These are phyloP conservation scores for Bolboschoenoplectus hybrid DNA, from an alignment of 202 grass and related monocot genomes.

Conservation along the genomic window DNA sequence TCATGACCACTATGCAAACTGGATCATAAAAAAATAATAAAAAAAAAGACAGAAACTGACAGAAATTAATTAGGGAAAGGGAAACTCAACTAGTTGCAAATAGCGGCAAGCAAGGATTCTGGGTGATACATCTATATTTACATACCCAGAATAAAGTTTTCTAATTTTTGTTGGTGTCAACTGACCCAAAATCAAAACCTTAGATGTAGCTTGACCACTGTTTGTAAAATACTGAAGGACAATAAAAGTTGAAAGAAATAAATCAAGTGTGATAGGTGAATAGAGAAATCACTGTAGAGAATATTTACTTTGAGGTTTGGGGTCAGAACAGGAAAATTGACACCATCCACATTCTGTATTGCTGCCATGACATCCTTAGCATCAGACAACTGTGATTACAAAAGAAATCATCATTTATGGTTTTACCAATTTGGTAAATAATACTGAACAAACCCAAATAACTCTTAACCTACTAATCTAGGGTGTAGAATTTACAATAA, in stretches of 20 bases:
- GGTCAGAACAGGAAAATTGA: conserved; percentile 75
- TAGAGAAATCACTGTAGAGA: conserved; percentile 9
- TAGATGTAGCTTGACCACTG: neutral
- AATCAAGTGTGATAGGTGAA: conserved; percentile 11
- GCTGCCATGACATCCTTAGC: conserved; percentile 85
- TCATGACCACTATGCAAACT: neutral
- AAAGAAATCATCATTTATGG: conserved; percentile 13
- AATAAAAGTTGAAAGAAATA: conserved; percentile 19
- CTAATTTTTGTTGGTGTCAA: neutral
- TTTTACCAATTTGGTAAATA: conserved; percentile 19
- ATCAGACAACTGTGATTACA: conserved; percentile 64
- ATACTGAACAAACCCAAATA: neutral
- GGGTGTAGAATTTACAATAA: neutral
- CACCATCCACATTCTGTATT: conserved; percentile 57
- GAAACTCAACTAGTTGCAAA: neutral
- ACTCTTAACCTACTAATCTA: conserved; percentile 5
- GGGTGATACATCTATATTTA: neutral
- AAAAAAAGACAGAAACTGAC: conserved; percentile 12
- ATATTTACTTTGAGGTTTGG: conserved; percentile 81
- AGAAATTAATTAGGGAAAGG: conserved; percentile 28
- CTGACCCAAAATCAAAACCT: neutral
- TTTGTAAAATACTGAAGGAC: neutral
- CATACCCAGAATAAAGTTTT: neutral
- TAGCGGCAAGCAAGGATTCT: neutral
- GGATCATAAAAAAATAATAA: neutral